These are phyloP conservation scores for Phytopythium ostracodes DNA, from an alignment of 352 stramenopile genomes.

Conservation along the genomic window DNA sequence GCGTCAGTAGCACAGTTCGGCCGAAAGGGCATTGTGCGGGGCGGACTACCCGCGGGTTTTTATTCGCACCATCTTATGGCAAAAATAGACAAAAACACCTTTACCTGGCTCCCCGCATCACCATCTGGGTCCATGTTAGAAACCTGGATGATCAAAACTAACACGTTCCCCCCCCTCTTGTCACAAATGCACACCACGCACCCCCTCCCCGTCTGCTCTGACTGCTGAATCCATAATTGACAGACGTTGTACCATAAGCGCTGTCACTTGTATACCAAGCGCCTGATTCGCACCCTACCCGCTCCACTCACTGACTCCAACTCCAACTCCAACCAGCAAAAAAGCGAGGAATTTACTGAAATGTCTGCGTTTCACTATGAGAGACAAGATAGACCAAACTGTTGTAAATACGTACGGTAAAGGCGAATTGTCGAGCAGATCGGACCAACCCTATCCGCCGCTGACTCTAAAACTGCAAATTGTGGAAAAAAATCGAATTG, in stretches of 20 bases:
- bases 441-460: neutral
- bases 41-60: neutral
- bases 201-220: neutral
- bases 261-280: neutral
- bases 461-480: neutral
- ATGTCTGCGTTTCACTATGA: neutral
- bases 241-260: neutral
- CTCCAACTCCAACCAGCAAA: neutral
- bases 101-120: neutral
- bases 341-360: neutral
- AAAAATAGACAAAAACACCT: neutral
- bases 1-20: no score
- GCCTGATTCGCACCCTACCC: neutral
- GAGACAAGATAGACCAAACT: no score
- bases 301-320: no score
- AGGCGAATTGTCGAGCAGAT: neutral
- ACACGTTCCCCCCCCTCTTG: no score
- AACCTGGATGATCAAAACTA: neutral
- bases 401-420: neutral
- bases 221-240: neutral
- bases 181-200: neutral
- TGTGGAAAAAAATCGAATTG: neutral
- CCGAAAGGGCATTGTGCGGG: no score
- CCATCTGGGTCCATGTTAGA: neutral
- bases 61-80: neutral